phyloP scores from a whole-genome alignment of 2,329 filamentous ascomycete species.

The Botryotinia globosa region DNA sequence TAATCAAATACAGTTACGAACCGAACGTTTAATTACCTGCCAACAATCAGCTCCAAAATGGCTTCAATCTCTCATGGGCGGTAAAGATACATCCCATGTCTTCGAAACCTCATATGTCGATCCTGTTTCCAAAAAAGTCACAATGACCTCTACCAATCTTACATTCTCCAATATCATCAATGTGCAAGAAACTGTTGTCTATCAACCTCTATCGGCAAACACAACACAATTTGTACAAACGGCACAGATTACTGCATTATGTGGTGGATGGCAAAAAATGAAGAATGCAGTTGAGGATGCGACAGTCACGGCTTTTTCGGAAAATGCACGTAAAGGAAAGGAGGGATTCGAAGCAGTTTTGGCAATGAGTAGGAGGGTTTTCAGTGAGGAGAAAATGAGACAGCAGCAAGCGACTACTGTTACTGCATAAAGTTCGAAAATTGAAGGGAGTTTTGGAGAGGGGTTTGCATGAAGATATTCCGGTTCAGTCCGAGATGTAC shows the following conservation, averaged over 20 bases:
- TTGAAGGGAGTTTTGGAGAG: not conserved
- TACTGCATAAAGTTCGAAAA: not conserved
- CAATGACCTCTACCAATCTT: constrained; percentile 94
- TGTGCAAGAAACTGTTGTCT: constrained; percentile 90
- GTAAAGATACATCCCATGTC: constrained; percentile 78
- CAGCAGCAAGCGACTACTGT: constrained; percentile 39
- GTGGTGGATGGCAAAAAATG: constrained; percentile 95
- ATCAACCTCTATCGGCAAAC: constrained; percentile 59
- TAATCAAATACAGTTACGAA: constrained; percentile 54
- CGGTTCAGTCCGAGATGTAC: not conserved
- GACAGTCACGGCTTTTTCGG: constrained; percentile 80
- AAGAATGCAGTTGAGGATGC: constrained; percentile 95
- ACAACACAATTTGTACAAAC: constrained; percentile 83
- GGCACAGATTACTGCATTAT: constrained; percentile 88
- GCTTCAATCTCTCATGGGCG: constrained; percentile 77
- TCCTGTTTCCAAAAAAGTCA: constrained; percentile 77
- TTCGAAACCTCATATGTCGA: constrained; percentile 97
- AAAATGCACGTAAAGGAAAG: constrained; percentile 86
- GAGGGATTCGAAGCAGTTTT: constrained; percentile 95
- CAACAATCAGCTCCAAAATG: constrained; percentile 70
- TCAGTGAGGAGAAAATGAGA: constrained; percentile 78
- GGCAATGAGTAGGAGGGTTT: constrained; percentile 87
- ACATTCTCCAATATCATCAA: constrained; percentile 88
- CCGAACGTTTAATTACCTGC: constrained; percentile 66
- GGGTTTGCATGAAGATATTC: not conserved